Evolutionary conservation across 768 basidiomycete species (phyloP).

Genomic region (Boletus tomentosulus): DNA sequence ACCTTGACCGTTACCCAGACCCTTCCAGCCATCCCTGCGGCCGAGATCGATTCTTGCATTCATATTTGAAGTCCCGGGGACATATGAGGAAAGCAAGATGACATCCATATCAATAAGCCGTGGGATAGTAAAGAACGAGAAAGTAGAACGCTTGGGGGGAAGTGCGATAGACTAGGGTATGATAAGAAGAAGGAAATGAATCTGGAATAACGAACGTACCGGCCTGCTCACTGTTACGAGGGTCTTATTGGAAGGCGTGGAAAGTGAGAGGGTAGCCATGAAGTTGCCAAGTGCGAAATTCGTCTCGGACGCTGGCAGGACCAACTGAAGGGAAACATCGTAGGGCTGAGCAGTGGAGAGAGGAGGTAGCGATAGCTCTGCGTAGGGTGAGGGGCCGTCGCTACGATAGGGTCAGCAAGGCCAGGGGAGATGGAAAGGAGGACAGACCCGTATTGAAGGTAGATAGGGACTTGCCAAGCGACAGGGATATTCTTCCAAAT

Average conservation of each 20-base stretch:
- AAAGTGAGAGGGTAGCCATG: constrained; percentile 66
- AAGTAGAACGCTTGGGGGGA: constrained; percentile 31
- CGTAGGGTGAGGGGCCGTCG: constrained; percentile 62
- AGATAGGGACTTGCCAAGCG: constrained; percentile 64
- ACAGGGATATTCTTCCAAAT: constrained; percentile 73
- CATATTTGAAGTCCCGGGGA: constrained; percentile 43
- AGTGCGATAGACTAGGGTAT: constrained; percentile 53
- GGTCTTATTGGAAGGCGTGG: constrained; percentile 58
- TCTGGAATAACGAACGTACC: constrained; percentile 40
- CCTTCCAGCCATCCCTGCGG: constrained; percentile 68
- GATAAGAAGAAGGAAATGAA: constrained; percentile 6
- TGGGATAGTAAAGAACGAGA: constrained; percentile 38
- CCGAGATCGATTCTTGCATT: constrained; percentile 69
- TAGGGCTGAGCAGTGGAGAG: constrained; percentile 67
- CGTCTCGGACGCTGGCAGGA: constrained; percentile 59
- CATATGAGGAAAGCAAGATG: constrained; percentile 54
- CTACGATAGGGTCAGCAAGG: constrained; percentile 34
- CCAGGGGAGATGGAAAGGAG: neutral
- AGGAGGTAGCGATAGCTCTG: constrained; percentile 45
- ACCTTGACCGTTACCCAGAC: constrained; percentile 62
- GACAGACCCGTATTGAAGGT: constrained; percentile 78
- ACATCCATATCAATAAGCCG: constrained; percentile 46
- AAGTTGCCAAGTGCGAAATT: constrained; percentile 82
- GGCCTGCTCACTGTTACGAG: constrained; percentile 58
- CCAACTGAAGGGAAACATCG: constrained; percentile 63